These are phyloP conservation scores for Penstemon barbatus DNA, from an alignment of 257 asterid genomes.

Conservation along the genomic window DNA sequence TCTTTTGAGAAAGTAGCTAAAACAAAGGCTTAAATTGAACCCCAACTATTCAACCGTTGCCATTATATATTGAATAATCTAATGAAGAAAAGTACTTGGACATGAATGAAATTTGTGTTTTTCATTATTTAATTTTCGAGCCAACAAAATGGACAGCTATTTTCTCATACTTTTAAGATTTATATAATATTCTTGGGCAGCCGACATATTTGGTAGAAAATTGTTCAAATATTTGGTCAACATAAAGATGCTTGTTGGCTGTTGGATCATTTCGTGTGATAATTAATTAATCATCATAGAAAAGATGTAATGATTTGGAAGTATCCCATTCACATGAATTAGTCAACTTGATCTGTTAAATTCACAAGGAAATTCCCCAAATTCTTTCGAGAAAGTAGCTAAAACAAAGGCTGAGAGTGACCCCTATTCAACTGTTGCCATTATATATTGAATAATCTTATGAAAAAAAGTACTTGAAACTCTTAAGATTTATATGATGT, in stretches of 20 bases:
- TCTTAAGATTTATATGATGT: neutral
- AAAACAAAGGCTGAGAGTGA: no score
- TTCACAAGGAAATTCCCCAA: neutral
- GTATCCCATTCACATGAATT: neutral
- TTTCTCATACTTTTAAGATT: neutral
- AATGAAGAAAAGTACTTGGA: neutral
- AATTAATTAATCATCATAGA: neutral
- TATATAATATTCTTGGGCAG: neutral
- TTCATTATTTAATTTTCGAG: neutral
- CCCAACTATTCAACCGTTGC: neutral
- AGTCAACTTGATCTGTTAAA: neutral
- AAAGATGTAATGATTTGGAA: neutral
- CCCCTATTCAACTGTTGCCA: no score
- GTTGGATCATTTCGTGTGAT: neutral
- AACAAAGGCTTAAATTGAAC: neutral
- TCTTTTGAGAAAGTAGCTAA: no score
- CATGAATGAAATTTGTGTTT: neutral
- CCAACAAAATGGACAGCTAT: neutral
- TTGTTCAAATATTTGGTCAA: no score
- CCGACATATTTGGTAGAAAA: neutral
- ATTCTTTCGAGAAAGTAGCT: no score
- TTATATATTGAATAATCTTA: no score
- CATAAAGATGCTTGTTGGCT: slow-evolving; percentile 6
- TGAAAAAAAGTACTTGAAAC: no score
- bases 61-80: slow-evolving; percentile 13